Evolutionary conservation across 768 basidiomycete species (phyloP), one percentile per base, ranked within the genome.

Genomic region (Leucocoprinus leucothites): DNA sequence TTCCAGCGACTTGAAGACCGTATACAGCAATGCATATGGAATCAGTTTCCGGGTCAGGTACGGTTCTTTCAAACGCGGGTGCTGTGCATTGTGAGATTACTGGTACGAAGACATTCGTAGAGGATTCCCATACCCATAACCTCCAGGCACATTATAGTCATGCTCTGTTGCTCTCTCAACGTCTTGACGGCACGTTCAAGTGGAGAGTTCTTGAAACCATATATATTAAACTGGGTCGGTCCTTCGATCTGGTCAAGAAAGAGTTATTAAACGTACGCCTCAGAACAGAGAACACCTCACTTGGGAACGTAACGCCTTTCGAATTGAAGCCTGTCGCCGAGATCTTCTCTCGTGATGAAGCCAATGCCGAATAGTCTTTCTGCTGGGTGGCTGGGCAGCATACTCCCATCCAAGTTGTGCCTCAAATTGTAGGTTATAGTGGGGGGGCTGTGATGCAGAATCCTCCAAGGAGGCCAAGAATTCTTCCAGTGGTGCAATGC

Each of bases 101-200:
- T 43, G 48, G 16, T 9, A 35, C 18, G 24, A n/a, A 34, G 24
- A 58, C 19, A 52, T 4, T 21, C 18, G 28, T 16, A 16, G 46
- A 45, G 9, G 25, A 9, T 24, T 16, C 3, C 64, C 84, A 54
- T 53, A 91, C 95, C 89, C 61, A 95, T 92, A 1, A 94, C 71
- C 67, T 99, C 97, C 41, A 98, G 65, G 1, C 89, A 85, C 36
- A 98, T 68, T 7, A 92, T 71, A 0, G 87, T 82, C 89, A 98
- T 91, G 59, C 79, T 76, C 59, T 87, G 84, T 53, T 76, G 81
- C 65, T 82, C 84, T 22, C 92, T 80, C 36, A 71, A 43, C 5
- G 58, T 54, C 21, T 63, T 56, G 19, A 41, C 40, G 22, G 41
- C 57, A 19, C 25, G 54, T 1, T 41, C 53, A 21, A 68, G 68